These are phyloP conservation scores for Magnaporthiopsis rhizophila DNA, from an alignment of 2,329 filamentous ascomycete species.

Conservation along the genomic window DNA sequence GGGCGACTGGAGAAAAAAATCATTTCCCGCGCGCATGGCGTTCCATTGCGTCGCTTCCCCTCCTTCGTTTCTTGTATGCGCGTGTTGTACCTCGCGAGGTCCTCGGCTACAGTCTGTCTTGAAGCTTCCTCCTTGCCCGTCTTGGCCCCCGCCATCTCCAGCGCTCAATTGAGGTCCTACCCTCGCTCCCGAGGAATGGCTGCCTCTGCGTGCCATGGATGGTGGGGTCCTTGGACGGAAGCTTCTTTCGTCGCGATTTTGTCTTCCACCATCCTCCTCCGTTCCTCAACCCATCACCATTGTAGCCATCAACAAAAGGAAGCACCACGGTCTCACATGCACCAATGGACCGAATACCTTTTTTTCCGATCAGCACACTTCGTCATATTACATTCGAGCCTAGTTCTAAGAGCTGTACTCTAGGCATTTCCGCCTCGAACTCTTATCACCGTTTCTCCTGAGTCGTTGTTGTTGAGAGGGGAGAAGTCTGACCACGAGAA, in stretches of 20 bases:
- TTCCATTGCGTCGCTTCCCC: neutral
- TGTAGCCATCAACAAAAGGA: neutral
- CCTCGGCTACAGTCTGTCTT: neutral
- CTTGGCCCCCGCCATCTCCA: neutral
- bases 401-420: conserved; percentile 14
- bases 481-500: conserved; percentile 23
- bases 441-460: conserved; percentile 6
- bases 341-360: neutral
- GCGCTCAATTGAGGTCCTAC: neutral
- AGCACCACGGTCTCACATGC: neutral
- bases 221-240: neutral
- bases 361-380: neutral
- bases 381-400: neutral
- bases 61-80: neutral
- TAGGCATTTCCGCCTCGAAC: conserved; percentile 8
- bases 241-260: neutral
- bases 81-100: neutral
- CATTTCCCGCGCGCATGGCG: neutral
- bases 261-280: neutral
- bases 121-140: neutral
- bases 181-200: neutral
- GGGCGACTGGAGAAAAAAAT: neutral
- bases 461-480: conserved; percentile 15
- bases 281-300: neutral
- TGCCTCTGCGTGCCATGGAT: neutral